Evolutionary conservation across 2,329 filamentous ascomycete species (phyloP).

Genomic region (Erysiphe neolycopersici): DNA sequence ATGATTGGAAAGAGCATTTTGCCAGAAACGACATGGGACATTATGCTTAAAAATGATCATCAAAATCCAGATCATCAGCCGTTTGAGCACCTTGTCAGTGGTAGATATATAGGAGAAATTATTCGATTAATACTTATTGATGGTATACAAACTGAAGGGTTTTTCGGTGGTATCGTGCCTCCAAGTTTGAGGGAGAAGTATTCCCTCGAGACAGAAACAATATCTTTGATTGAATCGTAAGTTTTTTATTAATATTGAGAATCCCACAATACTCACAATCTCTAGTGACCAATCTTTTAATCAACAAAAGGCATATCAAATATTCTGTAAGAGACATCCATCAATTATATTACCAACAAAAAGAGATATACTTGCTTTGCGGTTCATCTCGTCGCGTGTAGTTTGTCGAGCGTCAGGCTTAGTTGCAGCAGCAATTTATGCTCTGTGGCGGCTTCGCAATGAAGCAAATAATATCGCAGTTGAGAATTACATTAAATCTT

Average conservation of each 20-base stretch:
- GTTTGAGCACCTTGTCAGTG: constrained; percentile 33
- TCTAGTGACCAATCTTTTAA: constrained; percentile 6
- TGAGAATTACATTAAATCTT: constrained; percentile 18
- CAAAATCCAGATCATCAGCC: constrained; percentile 32
- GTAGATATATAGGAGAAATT: constrained; percentile 40
- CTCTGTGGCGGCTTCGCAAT: constrained; percentile 29
- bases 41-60: constrained; percentile 23
- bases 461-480: constrained; percentile 17
- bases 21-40: constrained; percentile 34
- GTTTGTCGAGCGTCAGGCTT: constrained; percentile 31
- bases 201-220: constrained; percentile 30
- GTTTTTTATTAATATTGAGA: constrained; percentile 9
- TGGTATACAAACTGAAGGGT: constrained; percentile 24
- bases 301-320: constrained; percentile 15
- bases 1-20: constrained; percentile 36
- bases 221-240: constrained; percentile 27
- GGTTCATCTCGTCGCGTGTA: constrained; percentile 25
- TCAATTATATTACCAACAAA: constrained; percentile 17
- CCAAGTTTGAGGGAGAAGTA: constrained; percentile 25
- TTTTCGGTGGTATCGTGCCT: constrained; percentile 30
- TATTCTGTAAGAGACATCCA: constrained; percentile 25
- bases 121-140: constrained; percentile 30
- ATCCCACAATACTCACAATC: background rate
- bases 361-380: constrained; percentile 24
- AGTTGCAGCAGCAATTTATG: constrained; percentile 29